Percentiles rank a stretch among this genome's conserved stretches.
phyloP scores from a whole-genome alignment of 495 filamentous ascomycete genomes.

The Aspergillus conjunctus region DNA sequence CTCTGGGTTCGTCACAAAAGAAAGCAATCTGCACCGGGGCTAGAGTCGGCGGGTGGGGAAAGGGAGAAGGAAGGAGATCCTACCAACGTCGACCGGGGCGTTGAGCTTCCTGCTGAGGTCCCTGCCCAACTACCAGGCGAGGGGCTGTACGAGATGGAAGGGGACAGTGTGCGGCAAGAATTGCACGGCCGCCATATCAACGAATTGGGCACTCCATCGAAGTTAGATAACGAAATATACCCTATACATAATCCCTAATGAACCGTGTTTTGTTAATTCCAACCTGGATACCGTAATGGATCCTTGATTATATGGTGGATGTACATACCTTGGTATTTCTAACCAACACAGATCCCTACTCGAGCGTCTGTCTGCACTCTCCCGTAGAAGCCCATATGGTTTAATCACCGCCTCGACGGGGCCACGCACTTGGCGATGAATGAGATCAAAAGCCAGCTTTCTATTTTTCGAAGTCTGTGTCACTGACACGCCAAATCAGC shows the following conservation, averaged over 20 bases:
- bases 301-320: too few species aligned
- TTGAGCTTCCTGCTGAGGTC: not conserved
- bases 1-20: constrained; percentile 1
- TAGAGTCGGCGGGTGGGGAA: not conserved
- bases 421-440: not conserved
- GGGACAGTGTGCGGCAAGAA: not conserved
- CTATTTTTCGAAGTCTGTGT: too few species aligned
- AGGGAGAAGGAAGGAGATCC: not conserved
- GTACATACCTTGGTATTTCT: too few species aligned
- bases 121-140: not conserved
- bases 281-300: not conserved
- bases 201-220: not conserved
- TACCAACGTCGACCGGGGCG: not conserved
- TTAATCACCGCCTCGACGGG: not conserved
- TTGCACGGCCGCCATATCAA: not conserved
- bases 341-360: too few species aligned
- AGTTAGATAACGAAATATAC: not conserved
- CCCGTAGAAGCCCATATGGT: not conserved
- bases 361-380: too few species aligned
- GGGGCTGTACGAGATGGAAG: not conserved
- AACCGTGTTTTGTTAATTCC: not conserved
- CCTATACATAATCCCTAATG: not conserved
- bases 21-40: not conserved
- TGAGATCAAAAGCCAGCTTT: not conserved
- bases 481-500: too few species aligned